Evolutionary conservation across 768 basidiomycete species (phyloP).

Genomic region (Termitomyces sp.): DNA sequence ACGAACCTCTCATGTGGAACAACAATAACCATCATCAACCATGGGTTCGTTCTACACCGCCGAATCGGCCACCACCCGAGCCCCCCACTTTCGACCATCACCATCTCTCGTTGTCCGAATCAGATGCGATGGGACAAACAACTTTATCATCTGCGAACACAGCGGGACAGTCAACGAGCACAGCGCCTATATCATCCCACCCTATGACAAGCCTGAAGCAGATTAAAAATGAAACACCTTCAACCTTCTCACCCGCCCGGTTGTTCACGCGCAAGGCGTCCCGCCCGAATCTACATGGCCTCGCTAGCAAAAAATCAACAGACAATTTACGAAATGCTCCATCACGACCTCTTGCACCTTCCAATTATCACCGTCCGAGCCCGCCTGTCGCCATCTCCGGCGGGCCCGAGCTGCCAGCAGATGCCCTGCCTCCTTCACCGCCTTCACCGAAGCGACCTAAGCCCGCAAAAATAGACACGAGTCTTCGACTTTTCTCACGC

Average conservation of each 20-base stretch:
- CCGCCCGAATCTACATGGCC: conserved; percentile 3
- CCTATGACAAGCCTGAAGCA: background rate
- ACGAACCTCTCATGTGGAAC: background rate
- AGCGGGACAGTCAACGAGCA: background rate
- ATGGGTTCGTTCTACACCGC: background rate
- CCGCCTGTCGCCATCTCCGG: conserved; percentile 4
- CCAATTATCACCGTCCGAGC: background rate
- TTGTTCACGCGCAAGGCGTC: conserved; percentile 10
- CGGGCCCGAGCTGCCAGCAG: background rate
- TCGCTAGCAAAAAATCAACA: background rate
- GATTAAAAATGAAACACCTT: background rate
- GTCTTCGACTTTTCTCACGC: conserved; percentile 6
- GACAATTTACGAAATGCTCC: background rate
- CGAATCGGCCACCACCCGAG: background rate
- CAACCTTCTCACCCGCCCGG: conserved; percentile 1
- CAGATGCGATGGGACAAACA: background rate
- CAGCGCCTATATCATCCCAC: background rate
- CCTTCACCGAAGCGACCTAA: background rate
- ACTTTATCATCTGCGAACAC: background rate
- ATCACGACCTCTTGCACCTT: background rate
- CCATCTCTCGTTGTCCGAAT: background rate
- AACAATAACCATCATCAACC: background rate
- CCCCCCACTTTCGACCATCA: background rate
- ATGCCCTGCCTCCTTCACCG: background rate
- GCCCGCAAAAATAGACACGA: conserved; percentile 6